Conservation (phyloP, 139 green algal species). For the Coelastrella sp. region DNA sequence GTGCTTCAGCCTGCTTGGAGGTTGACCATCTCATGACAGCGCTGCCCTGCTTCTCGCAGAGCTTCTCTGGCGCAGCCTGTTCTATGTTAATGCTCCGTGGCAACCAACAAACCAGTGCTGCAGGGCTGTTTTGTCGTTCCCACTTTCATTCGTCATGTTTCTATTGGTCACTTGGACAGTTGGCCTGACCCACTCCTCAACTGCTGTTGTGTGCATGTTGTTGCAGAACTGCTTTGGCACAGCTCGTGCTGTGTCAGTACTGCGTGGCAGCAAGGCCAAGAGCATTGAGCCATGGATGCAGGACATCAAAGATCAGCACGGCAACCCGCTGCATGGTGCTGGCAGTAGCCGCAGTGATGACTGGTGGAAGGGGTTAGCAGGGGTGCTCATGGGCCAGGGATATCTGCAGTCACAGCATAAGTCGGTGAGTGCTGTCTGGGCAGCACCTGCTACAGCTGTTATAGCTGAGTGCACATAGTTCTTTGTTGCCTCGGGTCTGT, state of each 20-base stretch:
- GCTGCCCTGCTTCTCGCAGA: no score
- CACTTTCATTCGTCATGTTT: no score
- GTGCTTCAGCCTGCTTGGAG: no score
- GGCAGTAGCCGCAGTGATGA: conserved; percentile 57
- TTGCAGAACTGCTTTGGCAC: conserved; percentile 33
- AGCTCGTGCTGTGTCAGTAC: conserved; percentile 35
- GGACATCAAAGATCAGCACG: conserved; percentile 41
- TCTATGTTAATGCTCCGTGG: no score
- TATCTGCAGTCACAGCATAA: conserved; percentile 43
- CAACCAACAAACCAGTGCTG: no score
- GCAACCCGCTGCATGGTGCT: conserved; percentile 60
- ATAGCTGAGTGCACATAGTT: neutral
- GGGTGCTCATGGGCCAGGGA: conserved; percentile 53
- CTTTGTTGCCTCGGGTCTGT: neutral
- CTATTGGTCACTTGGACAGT: no score
- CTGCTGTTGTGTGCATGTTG: neutral
- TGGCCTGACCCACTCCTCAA: no score
- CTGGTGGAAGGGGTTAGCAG: conserved; percentile 74
- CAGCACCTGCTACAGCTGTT: neutral
- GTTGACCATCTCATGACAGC: no score
- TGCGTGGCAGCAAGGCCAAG: conserved; percentile 52
- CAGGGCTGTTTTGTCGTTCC: no score
- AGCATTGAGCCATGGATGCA: conserved; percentile 63
- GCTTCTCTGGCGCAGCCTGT: no score
- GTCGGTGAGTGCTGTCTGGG: neutral